Conservation (phyloP, 2,329 filamentous ascomycete species). For the Colletotrichum sp. region DNA sequence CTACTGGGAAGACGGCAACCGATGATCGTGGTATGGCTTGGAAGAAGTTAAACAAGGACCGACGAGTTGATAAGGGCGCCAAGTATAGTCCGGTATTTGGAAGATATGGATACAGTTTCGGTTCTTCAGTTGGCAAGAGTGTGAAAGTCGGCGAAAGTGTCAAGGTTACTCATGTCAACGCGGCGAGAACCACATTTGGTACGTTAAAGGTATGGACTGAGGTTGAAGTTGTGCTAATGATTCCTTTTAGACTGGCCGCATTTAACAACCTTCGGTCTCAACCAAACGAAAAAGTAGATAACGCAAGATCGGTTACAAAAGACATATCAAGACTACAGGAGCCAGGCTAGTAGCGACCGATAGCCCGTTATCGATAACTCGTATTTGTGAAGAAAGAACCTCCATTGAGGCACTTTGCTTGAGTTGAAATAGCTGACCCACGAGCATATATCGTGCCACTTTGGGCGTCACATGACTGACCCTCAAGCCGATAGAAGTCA, state of each 20-base stretch:
- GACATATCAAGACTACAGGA: not conserved
- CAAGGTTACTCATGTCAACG: not conserved
- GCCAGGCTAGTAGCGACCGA: not conserved
- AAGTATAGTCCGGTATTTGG: constrained; percentile 5
- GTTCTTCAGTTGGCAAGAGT: not conserved
- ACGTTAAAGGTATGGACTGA: not conserved
- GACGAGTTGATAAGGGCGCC: not conserved
- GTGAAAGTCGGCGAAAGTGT: not conserved
- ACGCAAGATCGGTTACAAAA: not conserved
- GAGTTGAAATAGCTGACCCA: not conserved
- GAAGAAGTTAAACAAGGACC: constrained; percentile 6
- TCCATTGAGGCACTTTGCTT: fast-evolving
- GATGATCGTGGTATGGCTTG: not conserved
- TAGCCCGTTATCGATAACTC: fast-evolving
- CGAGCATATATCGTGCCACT: not conserved
- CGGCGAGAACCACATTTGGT: not conserved
- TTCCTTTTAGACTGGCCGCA: not conserved
- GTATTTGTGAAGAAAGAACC: fast-evolving
- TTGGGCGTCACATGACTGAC: not conserved
- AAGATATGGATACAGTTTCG: not conserved
- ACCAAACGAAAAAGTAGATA: not conserved
- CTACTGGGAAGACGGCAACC: not conserved
- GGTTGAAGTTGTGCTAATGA: not conserved
- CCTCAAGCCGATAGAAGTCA: not conserved
- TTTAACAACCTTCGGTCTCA: not conserved